These are phyloP conservation scores for Ceratobasidium papillatum DNA, from an alignment of 1,284 basidiomycete genomes.

Conservation along the genomic window DNA sequence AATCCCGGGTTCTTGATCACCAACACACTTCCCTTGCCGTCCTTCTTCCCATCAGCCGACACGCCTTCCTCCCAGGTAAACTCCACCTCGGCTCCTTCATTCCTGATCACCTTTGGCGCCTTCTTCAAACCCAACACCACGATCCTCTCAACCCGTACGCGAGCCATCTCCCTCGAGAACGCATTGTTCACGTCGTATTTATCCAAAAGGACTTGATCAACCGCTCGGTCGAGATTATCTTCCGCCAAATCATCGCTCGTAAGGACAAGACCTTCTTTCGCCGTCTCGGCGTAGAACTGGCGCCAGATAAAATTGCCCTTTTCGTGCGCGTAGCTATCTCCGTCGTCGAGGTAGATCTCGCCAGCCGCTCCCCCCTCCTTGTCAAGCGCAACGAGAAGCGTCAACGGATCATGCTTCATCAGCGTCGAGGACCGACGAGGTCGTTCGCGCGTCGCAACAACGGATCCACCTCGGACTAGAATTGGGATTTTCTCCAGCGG, in stretches of 20 bases:
- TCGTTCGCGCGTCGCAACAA: constrained; percentile 87
- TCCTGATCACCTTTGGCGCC: constrained; percentile 68
- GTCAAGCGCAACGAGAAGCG: constrained; percentile 82
- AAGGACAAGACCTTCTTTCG: constrained; percentile 57
- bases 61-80: constrained; percentile 67
- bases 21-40: constrained; percentile 69
- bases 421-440: constrained; percentile 85
- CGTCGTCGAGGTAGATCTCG: constrained; percentile 95
- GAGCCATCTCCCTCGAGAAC: constrained; percentile 71
- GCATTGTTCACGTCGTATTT: constrained; percentile 62
- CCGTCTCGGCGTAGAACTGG: constrained; percentile 68
- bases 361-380: constrained; percentile 73
- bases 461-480: constrained; percentile 91
- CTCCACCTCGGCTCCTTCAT: constrained; percentile 62
- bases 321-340: constrained; percentile 82
- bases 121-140: constrained; percentile 76
- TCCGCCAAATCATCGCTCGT: constrained; percentile 65
- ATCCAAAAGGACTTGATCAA: constrained; percentile 61
- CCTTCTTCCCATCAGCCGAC: constrained; percentile 62
- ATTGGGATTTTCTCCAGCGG: constrained; percentile 84
- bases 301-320: constrained; percentile 87
- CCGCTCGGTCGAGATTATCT: constrained; percentile 57
- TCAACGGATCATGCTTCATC: constrained; percentile 94
- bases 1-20: constrained; percentile 82
- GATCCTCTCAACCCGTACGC: constrained; percentile 82